Evolutionary conservation across 1,139 yeast species (phyloP).

Genomic region (Yamadazyma spencermartinsiae): DNA sequence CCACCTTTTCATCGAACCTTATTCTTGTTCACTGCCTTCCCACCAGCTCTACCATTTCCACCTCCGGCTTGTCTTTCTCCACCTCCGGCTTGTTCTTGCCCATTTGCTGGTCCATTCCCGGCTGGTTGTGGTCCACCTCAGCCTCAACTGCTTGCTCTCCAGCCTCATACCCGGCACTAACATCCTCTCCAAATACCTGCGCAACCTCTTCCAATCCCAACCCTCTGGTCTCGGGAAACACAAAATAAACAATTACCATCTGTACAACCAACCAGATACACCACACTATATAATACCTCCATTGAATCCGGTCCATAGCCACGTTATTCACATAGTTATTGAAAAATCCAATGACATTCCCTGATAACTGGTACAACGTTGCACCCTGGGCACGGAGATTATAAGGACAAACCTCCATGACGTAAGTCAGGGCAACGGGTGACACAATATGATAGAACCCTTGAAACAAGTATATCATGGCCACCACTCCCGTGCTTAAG

Average conservation of each 20-base stretch:
- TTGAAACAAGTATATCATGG: slow-evolving; percentile 35
- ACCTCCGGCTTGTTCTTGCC: not conserved
- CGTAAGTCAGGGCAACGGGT: slow-evolving; percentile 25
- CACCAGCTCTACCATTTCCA: no score
- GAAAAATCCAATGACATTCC: slow-evolving; percentile 16
- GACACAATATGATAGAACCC: slow-evolving; percentile 20
- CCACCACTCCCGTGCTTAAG: slow-evolving; percentile 26
- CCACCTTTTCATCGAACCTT: no score
- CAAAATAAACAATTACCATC: slow-evolving; percentile 27
- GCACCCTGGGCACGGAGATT: slow-evolving; percentile 17
- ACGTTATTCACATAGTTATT: slow-evolving; percentile 50
- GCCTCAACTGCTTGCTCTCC: slow-evolving; percentile 6
- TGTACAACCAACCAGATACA: slow-evolving; percentile 31
- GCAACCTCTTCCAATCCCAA: slow-evolving; percentile 47
- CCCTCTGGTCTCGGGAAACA: slow-evolving; percentile 43
- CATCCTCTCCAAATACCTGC: slow-evolving; percentile 25
- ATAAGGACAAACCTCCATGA: slow-evolving; percentile 32
- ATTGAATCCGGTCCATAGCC: slow-evolving; percentile 48
- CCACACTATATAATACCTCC: slow-evolving; percentile 53
- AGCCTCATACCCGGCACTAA: slow-evolving; percentile 3
- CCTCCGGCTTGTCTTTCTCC: no score
- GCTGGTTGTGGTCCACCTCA: no score
- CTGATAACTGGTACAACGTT: slow-evolving; percentile 11
- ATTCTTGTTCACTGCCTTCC: no score
- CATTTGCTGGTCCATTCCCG: not conserved